These are phyloP conservation scores for Penicillium chermesinum DNA, from an alignment of 495 filamentous ascomycete genomes.

Conservation along the genomic window DNA sequence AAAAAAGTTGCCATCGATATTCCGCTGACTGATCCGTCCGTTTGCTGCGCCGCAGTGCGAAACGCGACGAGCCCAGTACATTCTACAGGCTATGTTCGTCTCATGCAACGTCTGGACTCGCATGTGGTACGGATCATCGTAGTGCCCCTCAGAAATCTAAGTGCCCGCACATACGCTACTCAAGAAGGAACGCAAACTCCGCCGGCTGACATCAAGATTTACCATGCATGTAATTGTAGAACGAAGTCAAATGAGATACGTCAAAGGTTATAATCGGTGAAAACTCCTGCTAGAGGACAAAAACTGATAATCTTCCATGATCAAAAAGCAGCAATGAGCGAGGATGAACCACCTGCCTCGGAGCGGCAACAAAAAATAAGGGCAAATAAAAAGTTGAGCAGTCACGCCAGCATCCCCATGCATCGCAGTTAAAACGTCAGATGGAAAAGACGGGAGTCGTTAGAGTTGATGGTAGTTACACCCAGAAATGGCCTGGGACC, in stretches of 20 bases:
- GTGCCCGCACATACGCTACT: too few relatives aligned
- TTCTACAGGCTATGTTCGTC: too few relatives aligned
- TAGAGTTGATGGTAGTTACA: constrained; percentile 6
- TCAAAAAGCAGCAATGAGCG: not conserved
- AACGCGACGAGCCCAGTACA: too few relatives aligned
- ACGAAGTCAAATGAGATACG: too few relatives aligned
- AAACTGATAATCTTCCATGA: constrained; percentile 9
- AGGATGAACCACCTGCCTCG: not conserved
- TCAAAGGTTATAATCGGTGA: constrained; percentile 9
- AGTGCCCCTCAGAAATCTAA: too few relatives aligned
- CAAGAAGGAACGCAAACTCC: too few relatives aligned
- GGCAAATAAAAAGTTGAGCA: constrained; percentile 11
- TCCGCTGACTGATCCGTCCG: constrained; percentile 25
- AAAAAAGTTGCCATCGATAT: constrained; percentile 15
- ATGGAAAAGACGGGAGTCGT: constrained; percentile 23
- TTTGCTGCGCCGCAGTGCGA: not conserved
- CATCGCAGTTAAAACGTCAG: constrained; percentile 20
- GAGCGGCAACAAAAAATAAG: not conserved
- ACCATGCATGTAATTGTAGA: not conserved
- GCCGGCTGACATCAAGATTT: too few relatives aligned
- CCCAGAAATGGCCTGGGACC: not conserved
- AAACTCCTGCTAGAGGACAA: constrained; percentile 41
- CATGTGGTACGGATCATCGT: too few relatives aligned
- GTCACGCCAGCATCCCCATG: constrained; percentile 29
- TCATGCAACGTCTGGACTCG: too few relatives aligned